These are phyloP conservation scores for Limnomonas spitsbergensis DNA, from an alignment of 139 green algal genomes.

Conservation along the genomic window DNA sequence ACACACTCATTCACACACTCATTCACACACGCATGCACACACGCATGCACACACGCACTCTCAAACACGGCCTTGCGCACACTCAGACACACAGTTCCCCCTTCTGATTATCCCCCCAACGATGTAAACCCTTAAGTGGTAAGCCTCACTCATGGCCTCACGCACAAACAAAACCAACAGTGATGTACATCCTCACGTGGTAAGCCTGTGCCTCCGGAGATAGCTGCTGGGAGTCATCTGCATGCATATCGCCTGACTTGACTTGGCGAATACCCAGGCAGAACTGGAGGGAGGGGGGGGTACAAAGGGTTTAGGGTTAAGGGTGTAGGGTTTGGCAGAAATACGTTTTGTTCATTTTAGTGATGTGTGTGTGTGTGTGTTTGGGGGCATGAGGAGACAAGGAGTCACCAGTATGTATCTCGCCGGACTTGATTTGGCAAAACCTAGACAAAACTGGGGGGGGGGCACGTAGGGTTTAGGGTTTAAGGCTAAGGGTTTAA, in stretches of 20 bases:
- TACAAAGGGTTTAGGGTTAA: not conserved
- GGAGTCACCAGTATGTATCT: not conserved
- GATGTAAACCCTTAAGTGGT: too few relatives aligned
- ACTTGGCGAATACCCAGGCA: not conserved
- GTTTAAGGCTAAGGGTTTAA: not conserved
- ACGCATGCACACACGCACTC: too few relatives aligned
- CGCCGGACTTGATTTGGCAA: not conserved
- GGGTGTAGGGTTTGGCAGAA: not conserved
- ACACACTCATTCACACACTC: too few relatives aligned
- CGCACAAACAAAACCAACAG: too few relatives aligned
- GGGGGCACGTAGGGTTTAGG: too few relatives aligned
- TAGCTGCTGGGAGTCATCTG: not conserved
- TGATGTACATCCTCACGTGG: slow-evolving; percentile 4
- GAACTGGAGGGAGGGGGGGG: not conserved
- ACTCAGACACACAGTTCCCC: too few relatives aligned
- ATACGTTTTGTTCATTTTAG: not conserved
- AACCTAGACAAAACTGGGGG: not conserved
- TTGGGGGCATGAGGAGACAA: not conserved
- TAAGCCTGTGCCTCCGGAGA: not conserved
- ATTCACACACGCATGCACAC: too few relatives aligned
- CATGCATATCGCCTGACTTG: not conserved
- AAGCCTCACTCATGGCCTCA: too few relatives aligned
- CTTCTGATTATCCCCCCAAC: too few relatives aligned
- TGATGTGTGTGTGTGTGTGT: not conserved
- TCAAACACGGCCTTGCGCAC: too few relatives aligned